Evolutionary conservation across 2,329 filamentous ascomycete species (phyloP), one percentile per base, ranked within the genome.

Genomic region (Pyrenochaeta sp.): DNA sequence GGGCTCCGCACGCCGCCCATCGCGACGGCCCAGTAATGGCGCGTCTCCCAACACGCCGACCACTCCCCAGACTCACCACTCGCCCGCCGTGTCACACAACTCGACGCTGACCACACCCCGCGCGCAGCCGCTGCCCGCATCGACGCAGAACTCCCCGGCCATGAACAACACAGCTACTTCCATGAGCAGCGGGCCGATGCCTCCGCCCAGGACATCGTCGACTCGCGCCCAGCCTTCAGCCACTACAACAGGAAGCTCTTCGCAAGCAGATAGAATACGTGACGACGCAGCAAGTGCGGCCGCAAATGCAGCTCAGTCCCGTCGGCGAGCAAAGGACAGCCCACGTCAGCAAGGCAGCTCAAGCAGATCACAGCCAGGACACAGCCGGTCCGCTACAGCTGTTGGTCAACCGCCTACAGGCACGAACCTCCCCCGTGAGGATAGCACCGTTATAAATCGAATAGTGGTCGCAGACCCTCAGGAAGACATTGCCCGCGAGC

Each of bases 141-240:
- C 77, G 43, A 74, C 79, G 46, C 76, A 80, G 74, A 71, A 75
- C 46, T 79, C 81, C 42, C 76, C 82, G 54, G 70, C 75, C 61
- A 74, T 78, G 64, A 72, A 77, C 71, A 80, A 55, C 82, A 83
- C 71, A 81, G 82, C 79, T 85, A 80, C 78, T 86, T 82, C 78
- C 87, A 85, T 63, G 32, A 59, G 63, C 56, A 77, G 77, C 30
- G 87, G 90, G 52, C 90, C 91, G 25, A 84, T 91, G 67, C 89
- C 90, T 54, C 93, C 81, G 47, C 91, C 91, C 36, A 87, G 93
- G 72, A 93, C 91, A 7, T 96, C 93, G 13, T 95, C 92, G 43
- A 90, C 88, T 64, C 84, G 82, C 80, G 76, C 73, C 62, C 66
- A 79, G 68, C 68, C 78, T 42, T 59, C 59, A 12, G 49, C 57